Conservation (phyloP, 2,329 filamentous ascomycete species). For the Bimuria novae-zelandiae region DNA sequence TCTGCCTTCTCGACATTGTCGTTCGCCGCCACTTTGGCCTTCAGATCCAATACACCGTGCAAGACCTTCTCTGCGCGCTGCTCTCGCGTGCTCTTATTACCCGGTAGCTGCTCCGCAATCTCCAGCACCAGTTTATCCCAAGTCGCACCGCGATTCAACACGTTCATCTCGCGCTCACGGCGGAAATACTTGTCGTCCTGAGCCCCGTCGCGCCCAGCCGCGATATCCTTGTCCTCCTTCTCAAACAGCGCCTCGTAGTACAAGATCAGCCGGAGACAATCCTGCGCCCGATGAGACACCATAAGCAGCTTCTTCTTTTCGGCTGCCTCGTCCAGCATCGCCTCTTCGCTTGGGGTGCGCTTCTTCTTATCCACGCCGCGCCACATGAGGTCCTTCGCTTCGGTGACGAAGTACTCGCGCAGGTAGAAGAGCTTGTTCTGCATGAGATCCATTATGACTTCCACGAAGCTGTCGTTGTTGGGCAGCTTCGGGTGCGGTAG, state of each 20-base stretch:
- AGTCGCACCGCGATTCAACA: not conserved
- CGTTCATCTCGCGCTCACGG: not conserved
- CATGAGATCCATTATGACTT: not conserved
- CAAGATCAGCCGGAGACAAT: not conserved
- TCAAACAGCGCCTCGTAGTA: not conserved
- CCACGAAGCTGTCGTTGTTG: not conserved
- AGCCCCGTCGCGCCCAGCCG: not conserved
- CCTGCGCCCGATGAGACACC: not conserved
- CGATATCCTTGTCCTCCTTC: not conserved
- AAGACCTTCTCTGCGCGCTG: not conserved
- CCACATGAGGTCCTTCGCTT: not conserved
- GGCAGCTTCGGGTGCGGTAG: not conserved
- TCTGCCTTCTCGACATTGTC: not conserved
- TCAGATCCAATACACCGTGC: not conserved
- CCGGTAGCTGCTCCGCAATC: slow-evolving; percentile 1
- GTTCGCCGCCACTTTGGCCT: too few relatives aligned
- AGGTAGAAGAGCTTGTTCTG: slow-evolving; percentile 1
- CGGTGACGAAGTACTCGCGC: not conserved
- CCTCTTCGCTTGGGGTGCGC: not conserved
- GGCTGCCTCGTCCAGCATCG: not conserved
- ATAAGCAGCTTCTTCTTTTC: not conserved
- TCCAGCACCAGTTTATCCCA: not conserved
- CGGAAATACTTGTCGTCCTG: not conserved
- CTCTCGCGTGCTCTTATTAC: not conserved
- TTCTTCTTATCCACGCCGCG: not conserved